Conservation (phyloP, 345 rosid genomes). For the Brassica nigra region DNA sequence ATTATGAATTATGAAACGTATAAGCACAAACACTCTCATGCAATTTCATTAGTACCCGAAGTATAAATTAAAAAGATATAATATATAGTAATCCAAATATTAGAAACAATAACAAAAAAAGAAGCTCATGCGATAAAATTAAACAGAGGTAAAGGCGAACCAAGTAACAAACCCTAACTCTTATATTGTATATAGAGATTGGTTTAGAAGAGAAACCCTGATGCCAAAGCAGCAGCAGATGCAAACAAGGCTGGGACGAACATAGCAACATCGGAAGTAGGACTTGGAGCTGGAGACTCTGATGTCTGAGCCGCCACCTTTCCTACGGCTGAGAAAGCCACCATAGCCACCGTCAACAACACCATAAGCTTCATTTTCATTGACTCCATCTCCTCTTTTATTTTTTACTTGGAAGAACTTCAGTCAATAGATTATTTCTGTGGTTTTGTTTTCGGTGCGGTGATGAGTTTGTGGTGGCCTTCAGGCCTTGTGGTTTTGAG, state of each 20-base stretch:
- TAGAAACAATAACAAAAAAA: constrained; percentile 12
- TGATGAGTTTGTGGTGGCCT: constrained; percentile 21
- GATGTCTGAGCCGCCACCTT: constrained; percentile 31
- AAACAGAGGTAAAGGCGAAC: constrained; percentile 8
- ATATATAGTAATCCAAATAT: constrained; percentile 12
- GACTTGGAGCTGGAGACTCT: constrained; percentile 46
- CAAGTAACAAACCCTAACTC: neutral
- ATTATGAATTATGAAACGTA: constrained; percentile 14
- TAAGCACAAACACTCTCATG: constrained; percentile 24
- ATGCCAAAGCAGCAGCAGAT: constrained; percentile 42
- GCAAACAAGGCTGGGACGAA: constrained; percentile 44
- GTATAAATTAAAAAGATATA: neutral
- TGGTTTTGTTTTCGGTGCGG: constrained; percentile 5
- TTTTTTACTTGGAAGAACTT: neutral
- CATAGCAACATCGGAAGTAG: constrained; percentile 41
- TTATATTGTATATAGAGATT: constrained; percentile 13
- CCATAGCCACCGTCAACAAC: constrained; percentile 34
- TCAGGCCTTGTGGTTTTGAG: constrained; percentile 10
- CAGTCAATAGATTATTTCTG: constrained; percentile 3
- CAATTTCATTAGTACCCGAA: constrained; percentile 13
- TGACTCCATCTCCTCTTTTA: constrained; percentile 28
- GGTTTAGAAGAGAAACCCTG: constrained; percentile 35
- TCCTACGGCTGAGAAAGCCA: constrained; percentile 42
- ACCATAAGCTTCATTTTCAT: constrained; percentile 40
- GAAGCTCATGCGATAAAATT: neutral